Evolutionary conservation across 2,329 filamentous ascomycete genomes (phyloP).

Genomic region (Diaporthe longicolla): DNA sequence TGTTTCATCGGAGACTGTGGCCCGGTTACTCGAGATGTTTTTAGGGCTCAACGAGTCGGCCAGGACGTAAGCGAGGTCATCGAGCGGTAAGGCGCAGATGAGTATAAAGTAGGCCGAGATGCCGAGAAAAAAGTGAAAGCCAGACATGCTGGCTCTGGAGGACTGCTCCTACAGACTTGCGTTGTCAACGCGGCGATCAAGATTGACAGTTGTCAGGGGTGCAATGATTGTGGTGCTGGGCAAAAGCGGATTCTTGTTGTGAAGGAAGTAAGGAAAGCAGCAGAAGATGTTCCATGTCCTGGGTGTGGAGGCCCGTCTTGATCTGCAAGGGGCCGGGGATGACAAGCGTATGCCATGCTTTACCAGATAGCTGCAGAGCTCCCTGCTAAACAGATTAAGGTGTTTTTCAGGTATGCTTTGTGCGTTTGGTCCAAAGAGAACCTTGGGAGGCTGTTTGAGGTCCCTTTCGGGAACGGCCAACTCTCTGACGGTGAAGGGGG

Average conservation of each 20-base stretch:
- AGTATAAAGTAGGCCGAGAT: not conserved
- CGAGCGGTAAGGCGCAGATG: not conserved
- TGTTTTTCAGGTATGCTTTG: not conserved
- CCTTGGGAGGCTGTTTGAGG: no score
- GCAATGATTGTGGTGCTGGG: not conserved
- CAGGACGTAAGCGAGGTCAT: no score
- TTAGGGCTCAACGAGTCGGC: not conserved
- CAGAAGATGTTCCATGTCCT: no score
- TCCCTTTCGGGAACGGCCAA: not conserved
- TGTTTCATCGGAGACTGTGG: not conserved
- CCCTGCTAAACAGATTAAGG: not conserved
- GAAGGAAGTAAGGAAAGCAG: not conserved
- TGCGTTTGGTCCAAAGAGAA: not conserved
- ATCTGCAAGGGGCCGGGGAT: not conserved
- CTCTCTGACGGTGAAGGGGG: not conserved
- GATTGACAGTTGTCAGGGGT: not conserved
- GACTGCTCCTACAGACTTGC: not conserved
- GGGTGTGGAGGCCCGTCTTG: not conserved
- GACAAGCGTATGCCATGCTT: not conserved
- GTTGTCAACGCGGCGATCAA: not conserved
- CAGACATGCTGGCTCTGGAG: conserved; percentile 2
- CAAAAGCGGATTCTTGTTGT: not conserved
- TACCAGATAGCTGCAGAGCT: not conserved
- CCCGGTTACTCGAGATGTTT: not conserved
- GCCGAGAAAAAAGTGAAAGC: not conserved